Conservation (phyloP, 495 filamentous ascomycete genomes). For the Neurospora sp. region DNA sequence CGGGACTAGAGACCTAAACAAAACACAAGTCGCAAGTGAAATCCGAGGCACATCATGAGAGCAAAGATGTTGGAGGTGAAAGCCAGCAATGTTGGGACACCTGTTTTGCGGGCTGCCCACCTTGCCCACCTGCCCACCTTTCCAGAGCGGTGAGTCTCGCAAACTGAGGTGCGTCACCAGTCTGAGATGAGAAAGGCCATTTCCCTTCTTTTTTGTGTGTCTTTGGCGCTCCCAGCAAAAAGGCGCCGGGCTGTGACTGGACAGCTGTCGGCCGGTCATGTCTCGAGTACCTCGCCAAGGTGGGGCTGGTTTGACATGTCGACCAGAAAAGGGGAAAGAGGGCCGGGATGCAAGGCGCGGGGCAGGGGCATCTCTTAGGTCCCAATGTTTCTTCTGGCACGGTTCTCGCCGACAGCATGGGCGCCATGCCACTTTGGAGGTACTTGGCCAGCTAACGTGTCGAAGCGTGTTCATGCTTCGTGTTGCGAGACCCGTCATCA, state of each 20-base stretch:
- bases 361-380: conserved; percentile 8
- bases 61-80: neutral
- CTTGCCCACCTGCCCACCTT: neutral
- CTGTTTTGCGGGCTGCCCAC: neutral
- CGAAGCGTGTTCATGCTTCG: neutral
- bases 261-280: conserved; percentile 8
- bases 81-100: neutral
- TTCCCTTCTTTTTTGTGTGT: neutral
- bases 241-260: neutral
- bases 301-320: conserved; percentile 10
- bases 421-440: neutral
- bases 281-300: conserved; percentile 6
- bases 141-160: conserved; percentile 11
- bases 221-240: neutral
- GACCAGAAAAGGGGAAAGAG: conserved; percentile 5
- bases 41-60: neutral
- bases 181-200: conserved; percentile 1
- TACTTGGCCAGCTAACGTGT: conserved; percentile 4
- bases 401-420: neutral
- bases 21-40: neutral
- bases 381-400: neutral
- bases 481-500: conserved; percentile 2
- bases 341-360: conserved; percentile 8
- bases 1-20: neutral
- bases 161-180: neutral